These are phyloP conservation scores for Sorghum bicolor DNA, from an alignment of 176 grass and related monocot genomes.

Conservation along the genomic window DNA sequence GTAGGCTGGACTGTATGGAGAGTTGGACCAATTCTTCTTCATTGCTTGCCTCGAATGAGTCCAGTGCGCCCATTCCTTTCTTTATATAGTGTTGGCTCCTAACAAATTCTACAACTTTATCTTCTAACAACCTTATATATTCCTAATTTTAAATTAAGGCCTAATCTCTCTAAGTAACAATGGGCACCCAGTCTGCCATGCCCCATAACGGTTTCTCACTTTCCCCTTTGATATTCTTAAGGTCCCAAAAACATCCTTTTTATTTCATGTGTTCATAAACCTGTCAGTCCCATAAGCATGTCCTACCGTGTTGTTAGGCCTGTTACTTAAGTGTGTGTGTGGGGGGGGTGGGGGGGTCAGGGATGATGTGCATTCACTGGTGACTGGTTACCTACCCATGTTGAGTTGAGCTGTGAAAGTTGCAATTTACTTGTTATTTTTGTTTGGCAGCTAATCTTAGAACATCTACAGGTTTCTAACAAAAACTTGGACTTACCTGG, in stretches of 20 bases:
- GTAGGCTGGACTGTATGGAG: background rate
- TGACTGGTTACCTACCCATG: background rate
- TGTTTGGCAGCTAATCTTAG: slow-evolving; percentile 7
- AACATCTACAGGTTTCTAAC: slow-evolving; percentile 31
- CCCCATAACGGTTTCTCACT: background rate
- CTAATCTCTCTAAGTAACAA: background rate
- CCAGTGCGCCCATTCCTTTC: background rate
- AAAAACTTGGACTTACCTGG: slow-evolving; percentile 29
- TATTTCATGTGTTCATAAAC: background rate
- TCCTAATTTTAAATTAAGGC: background rate
- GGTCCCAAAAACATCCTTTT: background rate
- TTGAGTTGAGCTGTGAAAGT: background rate
- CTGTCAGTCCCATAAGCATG: background rate
- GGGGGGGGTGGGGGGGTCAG: background rate
- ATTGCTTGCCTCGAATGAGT: background rate
- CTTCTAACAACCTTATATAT: background rate
- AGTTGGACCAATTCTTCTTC: background rate
- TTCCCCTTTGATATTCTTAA: background rate
- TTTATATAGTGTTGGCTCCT: background rate
- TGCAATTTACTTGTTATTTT: slow-evolving; percentile 11
- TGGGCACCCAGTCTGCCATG: background rate
- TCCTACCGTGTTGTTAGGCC: background rate
- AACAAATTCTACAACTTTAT: background rate
- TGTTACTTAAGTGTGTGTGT: background rate
- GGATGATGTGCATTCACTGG: background rate